Percentiles rank a stretch among this genome's conserved stretches.
These are phyloP conservation scores for Trifolium pratense DNA, from an alignment of 306 rosid genomes.

Conservation along the genomic window DNA sequence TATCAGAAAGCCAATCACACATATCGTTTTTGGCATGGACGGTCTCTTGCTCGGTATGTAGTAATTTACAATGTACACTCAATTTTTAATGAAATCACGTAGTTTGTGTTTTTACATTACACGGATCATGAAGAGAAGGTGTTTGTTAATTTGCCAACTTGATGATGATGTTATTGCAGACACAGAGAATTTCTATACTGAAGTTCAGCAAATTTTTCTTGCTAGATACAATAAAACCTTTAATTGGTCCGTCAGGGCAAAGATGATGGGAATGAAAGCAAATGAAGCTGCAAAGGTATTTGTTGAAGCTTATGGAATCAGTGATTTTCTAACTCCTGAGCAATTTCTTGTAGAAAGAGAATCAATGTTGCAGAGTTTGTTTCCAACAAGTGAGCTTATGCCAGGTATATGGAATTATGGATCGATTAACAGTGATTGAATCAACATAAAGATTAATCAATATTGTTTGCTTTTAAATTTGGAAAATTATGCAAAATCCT, in stretches of 20 bases:
- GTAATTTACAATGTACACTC: too few relatives aligned
- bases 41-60: conserved; percentile 78
- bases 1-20: conserved; percentile 56
- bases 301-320: conserved; percentile 77
- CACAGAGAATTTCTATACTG: conserved; percentile 84
- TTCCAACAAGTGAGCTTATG: conserved; percentile 83
- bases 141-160: conserved; percentile 13
- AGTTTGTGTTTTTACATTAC: background rate
- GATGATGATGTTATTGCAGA: conserved; percentile 49
- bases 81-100: too few relatives aligned
- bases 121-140: background rate
- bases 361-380: conserved; percentile 65
- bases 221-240: conserved; percentile 80
- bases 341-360: conserved; percentile 85
- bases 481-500: background rate
- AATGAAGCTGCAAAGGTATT: conserved; percentile 86
- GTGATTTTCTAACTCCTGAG: conserved; percentile 70
- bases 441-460: too few relatives aligned
- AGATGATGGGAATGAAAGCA: conserved; percentile 95
- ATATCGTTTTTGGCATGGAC: conserved; percentile 90
- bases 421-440: background rate
- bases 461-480: background rate
- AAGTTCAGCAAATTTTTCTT: conserved; percentile 82
- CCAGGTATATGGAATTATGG: conserved; percentile 61
- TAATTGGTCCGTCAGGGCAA: conserved; percentile 89